These are phyloP conservation scores for Cercospora sp. DNA, from an alignment of 2,329 filamentous ascomycete genomes.

Conservation along the genomic window DNA sequence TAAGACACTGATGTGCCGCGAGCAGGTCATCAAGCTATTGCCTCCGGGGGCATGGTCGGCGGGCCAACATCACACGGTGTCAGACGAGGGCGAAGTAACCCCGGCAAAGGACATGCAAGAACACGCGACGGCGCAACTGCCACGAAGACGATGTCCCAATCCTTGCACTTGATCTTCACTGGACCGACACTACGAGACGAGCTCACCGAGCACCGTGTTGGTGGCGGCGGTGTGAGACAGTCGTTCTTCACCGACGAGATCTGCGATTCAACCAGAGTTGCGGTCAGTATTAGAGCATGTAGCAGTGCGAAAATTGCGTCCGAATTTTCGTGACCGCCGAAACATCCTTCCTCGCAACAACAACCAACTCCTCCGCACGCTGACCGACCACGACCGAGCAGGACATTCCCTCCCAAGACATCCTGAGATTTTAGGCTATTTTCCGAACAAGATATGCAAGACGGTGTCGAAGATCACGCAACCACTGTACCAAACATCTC, in stretches of 20 bases:
- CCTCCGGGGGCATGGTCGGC: neutral
- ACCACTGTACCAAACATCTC: neutral
- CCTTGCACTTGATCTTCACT: neutral
- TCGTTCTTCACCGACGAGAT: neutral
- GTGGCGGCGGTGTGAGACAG: neutral
- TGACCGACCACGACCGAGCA: neutral
- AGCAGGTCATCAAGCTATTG: neutral
- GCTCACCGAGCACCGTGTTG: neutral
- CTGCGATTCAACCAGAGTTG: neutral
- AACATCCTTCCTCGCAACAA: neutral
- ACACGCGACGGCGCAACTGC: neutral
- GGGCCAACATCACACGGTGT: neutral
- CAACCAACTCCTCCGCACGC: neutral
- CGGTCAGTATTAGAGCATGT: neutral
- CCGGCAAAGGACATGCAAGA: neutral
- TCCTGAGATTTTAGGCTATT: neutral
- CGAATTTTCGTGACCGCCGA: neutral
- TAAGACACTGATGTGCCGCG: neutral
- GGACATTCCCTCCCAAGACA: neutral
- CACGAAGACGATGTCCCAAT: neutral
- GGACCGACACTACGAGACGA: neutral
- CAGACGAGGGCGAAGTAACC: neutral
- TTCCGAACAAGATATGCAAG: neutral
- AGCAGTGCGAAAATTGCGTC: neutral
- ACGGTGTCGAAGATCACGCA: neutral